These are phyloP conservation scores for Sporothrix globosa DNA, from an alignment of 2,329 filamentous ascomycete genomes.

Conservation along the genomic window DNA sequence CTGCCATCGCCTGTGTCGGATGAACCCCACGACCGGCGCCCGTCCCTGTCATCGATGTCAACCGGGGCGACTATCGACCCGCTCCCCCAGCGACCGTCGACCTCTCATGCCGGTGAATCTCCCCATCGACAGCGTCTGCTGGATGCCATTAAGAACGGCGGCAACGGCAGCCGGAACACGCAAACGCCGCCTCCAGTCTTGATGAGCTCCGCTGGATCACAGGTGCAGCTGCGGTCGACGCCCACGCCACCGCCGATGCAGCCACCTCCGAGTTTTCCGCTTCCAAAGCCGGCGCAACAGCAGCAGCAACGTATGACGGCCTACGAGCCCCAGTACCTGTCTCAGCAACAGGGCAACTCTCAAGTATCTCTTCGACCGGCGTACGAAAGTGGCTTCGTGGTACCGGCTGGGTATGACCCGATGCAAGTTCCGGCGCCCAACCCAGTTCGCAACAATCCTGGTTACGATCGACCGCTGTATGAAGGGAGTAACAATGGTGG, in stretches of 20 bases:
- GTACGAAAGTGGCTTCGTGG: conserved; percentile 51
- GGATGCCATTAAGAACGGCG: conserved; percentile 44
- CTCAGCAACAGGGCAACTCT: conserved; percentile 43
- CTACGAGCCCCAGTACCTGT: conserved; percentile 52
- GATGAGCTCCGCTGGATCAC: conserved; percentile 29
- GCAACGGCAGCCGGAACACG: conserved; percentile 46
- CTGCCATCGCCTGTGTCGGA: conserved; percentile 53
- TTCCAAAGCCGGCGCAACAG: conserved; percentile 30
- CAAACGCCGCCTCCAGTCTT: conserved; percentile 55
- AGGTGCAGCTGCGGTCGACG: conserved; percentile 41
- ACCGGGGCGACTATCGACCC: conserved; percentile 33
- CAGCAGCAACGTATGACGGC: conserved; percentile 40
- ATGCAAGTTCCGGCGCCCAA: conserved; percentile 40
- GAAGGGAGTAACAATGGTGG: conserved; percentile 39
- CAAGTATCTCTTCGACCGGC: conserved; percentile 47
- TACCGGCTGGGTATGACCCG: conserved; percentile 45
- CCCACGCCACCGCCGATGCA: conserved; percentile 50
- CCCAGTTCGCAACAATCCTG: conserved; percentile 40
- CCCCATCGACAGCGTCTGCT: conserved; percentile 56
- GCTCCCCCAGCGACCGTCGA: conserved; percentile 53
- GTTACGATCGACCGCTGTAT: conserved; percentile 47
- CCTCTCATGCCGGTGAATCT: conserved; percentile 54
- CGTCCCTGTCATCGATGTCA: conserved; percentile 36
- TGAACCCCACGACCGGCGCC: conserved; percentile 37
- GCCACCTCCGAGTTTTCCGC: conserved; percentile 27